Conservation (phyloP, 768 basidiomycete genomes). For the Macrolepiota albuminosa region DNA sequence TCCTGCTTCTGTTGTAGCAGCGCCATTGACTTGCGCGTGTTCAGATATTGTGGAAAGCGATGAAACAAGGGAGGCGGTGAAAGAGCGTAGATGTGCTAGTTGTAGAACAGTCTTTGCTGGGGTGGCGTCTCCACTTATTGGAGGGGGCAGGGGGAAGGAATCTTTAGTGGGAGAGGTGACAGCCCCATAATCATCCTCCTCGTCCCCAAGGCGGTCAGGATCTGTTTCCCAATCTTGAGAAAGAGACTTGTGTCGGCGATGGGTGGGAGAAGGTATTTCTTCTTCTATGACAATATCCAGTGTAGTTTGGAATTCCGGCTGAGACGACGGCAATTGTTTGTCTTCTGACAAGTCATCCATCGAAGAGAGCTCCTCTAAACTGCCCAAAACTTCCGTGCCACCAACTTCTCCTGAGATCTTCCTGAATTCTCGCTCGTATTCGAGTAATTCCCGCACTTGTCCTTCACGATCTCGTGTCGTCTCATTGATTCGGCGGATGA, state of each 20-base stretch:
- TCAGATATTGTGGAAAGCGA: constrained; percentile 79
- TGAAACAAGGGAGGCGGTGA: constrained; percentile 69
- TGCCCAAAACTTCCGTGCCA: constrained; percentile 66
- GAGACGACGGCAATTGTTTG: constrained; percentile 13
- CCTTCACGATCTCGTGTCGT: constrained; percentile 72
- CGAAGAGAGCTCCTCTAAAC: constrained; percentile 57
- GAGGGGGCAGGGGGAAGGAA: constrained; percentile 49
- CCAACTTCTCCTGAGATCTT: constrained; percentile 75
- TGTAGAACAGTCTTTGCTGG: constrained; percentile 59
- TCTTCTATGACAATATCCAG: constrained; percentile 34
- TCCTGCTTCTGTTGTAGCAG: constrained; percentile 79
- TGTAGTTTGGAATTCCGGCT: constrained; percentile 16
- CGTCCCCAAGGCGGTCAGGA: constrained; percentile 46
- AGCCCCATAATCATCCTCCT: constrained; percentile 41
- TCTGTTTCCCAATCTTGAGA: constrained; percentile 61
- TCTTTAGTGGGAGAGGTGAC: constrained; percentile 50
- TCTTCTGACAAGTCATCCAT: constrained; percentile 42
- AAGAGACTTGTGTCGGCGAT: constrained; percentile 23
- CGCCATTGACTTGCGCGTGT: constrained; percentile 85
- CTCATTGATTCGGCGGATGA: constrained; percentile 75
- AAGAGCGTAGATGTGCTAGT: constrained; percentile 64
- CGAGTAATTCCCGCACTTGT: constrained; percentile 74
- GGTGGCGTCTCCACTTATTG: constrained; percentile 47
- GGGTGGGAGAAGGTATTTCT: constrained; percentile 24
- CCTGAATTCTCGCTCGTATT: constrained; percentile 75